phyloP scores from a whole-genome alignment of 495 filamentous ascomycete genomes.

The Tuber microsphaerosporum region DNA sequence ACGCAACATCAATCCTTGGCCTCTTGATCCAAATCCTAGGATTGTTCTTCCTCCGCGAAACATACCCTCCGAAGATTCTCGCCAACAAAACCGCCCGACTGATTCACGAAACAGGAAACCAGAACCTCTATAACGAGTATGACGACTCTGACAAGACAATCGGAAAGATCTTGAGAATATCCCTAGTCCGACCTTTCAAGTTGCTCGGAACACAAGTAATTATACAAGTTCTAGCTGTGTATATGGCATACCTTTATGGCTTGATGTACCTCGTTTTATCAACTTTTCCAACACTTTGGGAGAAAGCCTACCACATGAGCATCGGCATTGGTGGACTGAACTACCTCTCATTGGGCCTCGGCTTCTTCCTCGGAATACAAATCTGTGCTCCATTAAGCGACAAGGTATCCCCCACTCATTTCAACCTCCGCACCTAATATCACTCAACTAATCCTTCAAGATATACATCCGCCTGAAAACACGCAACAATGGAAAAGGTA shows the following conservation, averaged over 20 bases:
- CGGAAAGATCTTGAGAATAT: slow-evolving; percentile 43
- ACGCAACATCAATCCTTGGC: slow-evolving; percentile 56
- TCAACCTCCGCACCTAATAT: slow-evolving; percentile 54
- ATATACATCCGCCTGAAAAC: slow-evolving; percentile 59
- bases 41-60: slow-evolving; percentile 62
- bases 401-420: slow-evolving; percentile 45
- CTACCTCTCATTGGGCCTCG: slow-evolving; percentile 62
- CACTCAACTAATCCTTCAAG: background rate
- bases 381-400: slow-evolving; percentile 59
- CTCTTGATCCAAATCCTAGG: slow-evolving; percentile 57
- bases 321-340: slow-evolving; percentile 59
- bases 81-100: slow-evolving; percentile 52
- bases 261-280: slow-evolving; percentile 66
- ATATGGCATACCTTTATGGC: slow-evolving; percentile 65
- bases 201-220: slow-evolving; percentile 57
- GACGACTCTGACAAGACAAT: slow-evolving; percentile 51
- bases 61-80: slow-evolving; percentile 61
- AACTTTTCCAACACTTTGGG: slow-evolving; percentile 62
- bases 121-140: slow-evolving; percentile 56
- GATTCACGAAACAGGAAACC: slow-evolving; percentile 59
- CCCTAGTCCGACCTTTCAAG: slow-evolving; percentile 53
- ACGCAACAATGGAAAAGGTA: slow-evolving; percentile 51
- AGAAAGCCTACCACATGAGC: slow-evolving; percentile 53
- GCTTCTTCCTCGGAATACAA: slow-evolving; percentile 62
- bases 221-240: slow-evolving; percentile 54